Percentiles rank a stretch among this genome's conserved stretches.
phyloP scores from a whole-genome alignment of 2,329 filamentous ascomycete species.

The Calonectria fujianensis region DNA sequence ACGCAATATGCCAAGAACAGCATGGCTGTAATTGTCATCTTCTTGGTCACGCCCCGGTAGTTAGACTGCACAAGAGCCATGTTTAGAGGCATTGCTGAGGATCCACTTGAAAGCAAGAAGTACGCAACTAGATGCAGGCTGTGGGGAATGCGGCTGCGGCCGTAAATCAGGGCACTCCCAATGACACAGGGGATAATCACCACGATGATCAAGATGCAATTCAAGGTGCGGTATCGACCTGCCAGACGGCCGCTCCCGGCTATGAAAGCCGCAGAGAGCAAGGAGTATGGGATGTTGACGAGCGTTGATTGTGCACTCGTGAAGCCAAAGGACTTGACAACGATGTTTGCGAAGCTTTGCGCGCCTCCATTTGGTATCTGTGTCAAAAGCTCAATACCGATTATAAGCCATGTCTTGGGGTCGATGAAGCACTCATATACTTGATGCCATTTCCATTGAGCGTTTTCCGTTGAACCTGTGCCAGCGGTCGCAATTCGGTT shows the following conservation, averaged over 20 bases:
- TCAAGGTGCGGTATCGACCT: slow-evolving; percentile 69
- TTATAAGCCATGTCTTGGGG: slow-evolving; percentile 77
- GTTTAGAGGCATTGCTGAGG: slow-evolving; percentile 72
- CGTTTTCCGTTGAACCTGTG: slow-evolving; percentile 70
- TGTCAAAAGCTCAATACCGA: slow-evolving; percentile 70
- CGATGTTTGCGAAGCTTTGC: slow-evolving; percentile 75
- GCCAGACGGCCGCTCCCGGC: slow-evolving; percentile 70
- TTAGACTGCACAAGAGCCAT: slow-evolving; percentile 75
- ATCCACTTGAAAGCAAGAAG: slow-evolving; percentile 73
- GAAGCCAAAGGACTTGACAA: slow-evolving; percentile 74
- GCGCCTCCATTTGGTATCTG: slow-evolving; percentile 79
- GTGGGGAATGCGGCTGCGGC: slow-evolving; percentile 62
- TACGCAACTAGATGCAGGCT: slow-evolving; percentile 73
- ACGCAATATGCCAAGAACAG: slow-evolving; percentile 74
- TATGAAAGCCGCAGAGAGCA: slow-evolving; percentile 70
- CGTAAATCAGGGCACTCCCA: slow-evolving; percentile 73
- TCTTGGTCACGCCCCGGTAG: slow-evolving; percentile 75
- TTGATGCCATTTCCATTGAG: slow-evolving; percentile 71
- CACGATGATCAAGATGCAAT: slow-evolving; percentile 70
- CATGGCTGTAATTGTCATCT: slow-evolving; percentile 75
- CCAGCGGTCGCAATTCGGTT: slow-evolving; percentile 70
- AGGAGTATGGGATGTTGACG: slow-evolving; percentile 75
- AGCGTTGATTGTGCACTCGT: slow-evolving; percentile 72
- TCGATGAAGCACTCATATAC: slow-evolving; percentile 72
- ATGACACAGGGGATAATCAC: slow-evolving; percentile 71